Evolutionary conservation across 2,329 filamentous ascomycete species (phyloP).

Genomic region (Verticillium klebahnii): DNA sequence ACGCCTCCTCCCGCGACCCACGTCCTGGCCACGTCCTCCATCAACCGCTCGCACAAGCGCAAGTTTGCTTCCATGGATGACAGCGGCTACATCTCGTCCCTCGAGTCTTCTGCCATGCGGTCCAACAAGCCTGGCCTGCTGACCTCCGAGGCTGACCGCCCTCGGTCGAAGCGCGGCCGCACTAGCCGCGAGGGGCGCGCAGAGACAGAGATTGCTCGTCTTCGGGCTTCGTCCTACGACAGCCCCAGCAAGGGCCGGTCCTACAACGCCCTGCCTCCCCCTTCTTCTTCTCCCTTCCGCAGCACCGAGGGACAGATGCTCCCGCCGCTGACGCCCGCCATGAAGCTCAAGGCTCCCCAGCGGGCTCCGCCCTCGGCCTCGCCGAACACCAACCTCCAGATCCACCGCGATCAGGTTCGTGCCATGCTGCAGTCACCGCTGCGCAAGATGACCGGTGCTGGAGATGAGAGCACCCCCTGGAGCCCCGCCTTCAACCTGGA

Average conservation of each 20-base stretch:
- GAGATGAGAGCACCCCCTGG: constrained; percentile 50
- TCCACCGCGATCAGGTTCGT: constrained; percentile 80
- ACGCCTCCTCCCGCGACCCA: constrained; percentile 71
- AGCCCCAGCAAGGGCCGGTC: constrained; percentile 73
- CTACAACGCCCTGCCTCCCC: constrained; percentile 43
- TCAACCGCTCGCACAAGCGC: constrained; percentile 64
- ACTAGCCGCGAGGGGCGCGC: constrained; percentile 58
- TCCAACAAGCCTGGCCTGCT: constrained; percentile 62
- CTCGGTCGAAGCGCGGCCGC: constrained; percentile 63
- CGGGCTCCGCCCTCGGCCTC: constrained; percentile 71
- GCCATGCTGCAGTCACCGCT: constrained; percentile 77
- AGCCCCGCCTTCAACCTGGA: constrained; percentile 65
- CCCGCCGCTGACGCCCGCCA: constrained; percentile 75
- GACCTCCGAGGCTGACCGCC: constrained; percentile 76
- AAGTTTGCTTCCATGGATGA: constrained; percentile 79
- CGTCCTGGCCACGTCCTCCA: constrained; percentile 55
- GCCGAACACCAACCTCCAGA: constrained; percentile 84
- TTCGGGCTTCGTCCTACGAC: constrained; percentile 88
- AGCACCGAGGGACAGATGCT: constrained; percentile 55
- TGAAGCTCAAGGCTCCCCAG: constrained; percentile 68
- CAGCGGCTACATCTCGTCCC: constrained; percentile 94
- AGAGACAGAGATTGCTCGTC: constrained; percentile 90
- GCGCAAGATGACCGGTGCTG: constrained; percentile 36
- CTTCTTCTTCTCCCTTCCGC: constrained; percentile 67
- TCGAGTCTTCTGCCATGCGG: constrained; percentile 84